Evolutionary conservation across 2,329 filamentous ascomycete genomes (phyloP), one percentile per base, ranked within the genome.

Genomic region (Clarireedia sp.): DNA sequence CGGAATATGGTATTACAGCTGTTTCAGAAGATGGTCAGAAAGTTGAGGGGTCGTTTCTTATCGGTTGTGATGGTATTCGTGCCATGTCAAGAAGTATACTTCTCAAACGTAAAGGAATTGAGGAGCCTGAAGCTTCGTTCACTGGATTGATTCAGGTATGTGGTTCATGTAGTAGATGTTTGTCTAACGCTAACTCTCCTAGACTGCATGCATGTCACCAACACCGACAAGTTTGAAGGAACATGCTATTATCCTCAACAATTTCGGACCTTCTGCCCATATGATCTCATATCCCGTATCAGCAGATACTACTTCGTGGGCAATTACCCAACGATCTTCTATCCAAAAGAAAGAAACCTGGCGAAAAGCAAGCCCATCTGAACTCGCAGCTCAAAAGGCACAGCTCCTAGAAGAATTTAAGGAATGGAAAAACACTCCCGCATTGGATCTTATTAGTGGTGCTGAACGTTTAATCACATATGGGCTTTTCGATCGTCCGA

Each of bases 51-150:
- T 44, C 24, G 5, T 58, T 60, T 36, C 50, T 60, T 1, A 44
- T 60, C 19, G 58, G 58, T n/a, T 60, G 58, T 43, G 56, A 60
- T 52, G 58, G 58, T 21, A 56, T 60, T 21, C 54, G 43, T 36
- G 40, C 52, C 41, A 41, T 21, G 2, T 49, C 56, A 2, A 54
- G 58, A 37, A 17, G 36, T n/a, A 33, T 56, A 16, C 9, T 60
- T 21, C 46, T 56, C 9, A 37, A 12, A 12, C 41, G 40, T 2
- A 36, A 51, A 36, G 47, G 51, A 9, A 23, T 51, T 8, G 16
- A 38, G 17, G 55, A 55, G 7, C 50, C 41, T 3, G 47, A 48
- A 44, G 51, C 55, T n/a, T 21, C 51, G 23, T 59, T 44, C 24
- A 59, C 57, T 2, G 55, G 48, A 16, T 17, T 59, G 10, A 51